Percentiles rank a stretch among this genome's conserved stretches.
These are phyloP conservation scores for Elaeis oleifera DNA, from an alignment of 202 grass and related monocot species.

Conservation along the genomic window DNA sequence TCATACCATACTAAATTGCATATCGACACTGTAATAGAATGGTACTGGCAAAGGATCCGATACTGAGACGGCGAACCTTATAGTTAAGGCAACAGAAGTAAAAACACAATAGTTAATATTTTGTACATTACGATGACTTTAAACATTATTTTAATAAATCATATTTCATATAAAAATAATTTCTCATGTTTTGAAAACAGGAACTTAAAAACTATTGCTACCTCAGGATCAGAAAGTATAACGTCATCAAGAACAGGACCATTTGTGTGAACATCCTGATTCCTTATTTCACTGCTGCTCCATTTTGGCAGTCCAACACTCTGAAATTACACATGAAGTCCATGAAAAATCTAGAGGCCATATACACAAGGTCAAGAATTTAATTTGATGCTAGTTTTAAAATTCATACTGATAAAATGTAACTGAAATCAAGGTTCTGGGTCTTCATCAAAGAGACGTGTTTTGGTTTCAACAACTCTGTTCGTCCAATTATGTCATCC, in stretches of 20 bases:
- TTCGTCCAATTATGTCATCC: conserved; percentile 88
- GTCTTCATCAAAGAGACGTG: conserved; percentile 93
- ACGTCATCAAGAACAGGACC: conserved; percentile 87
- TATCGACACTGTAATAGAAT: no score
- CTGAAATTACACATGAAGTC: conserved; percentile 24
- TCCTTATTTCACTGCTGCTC: conserved; percentile 97
- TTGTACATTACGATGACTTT: no score
- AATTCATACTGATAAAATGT: conserved; percentile 63
- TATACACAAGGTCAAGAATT: conserved; percentile 15
- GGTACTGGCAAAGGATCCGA: no score
- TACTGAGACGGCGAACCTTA: no score
- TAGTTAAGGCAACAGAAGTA: no score
- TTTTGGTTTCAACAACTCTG: conserved; percentile 76
- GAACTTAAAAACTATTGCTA: conserved; percentile 32
- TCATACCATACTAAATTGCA: no score
- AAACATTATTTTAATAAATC: no score
- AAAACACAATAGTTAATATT: no score
- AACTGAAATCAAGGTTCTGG: conserved; percentile 84
- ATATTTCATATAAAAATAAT: no score
- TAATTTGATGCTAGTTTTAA: conserved; percentile 13
- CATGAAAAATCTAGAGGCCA: background rate
- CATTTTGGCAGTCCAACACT: conserved; percentile 62
- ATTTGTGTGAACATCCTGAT: conserved; percentile 85
- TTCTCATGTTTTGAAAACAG: background rate
- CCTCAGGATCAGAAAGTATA: conserved; percentile 80